These are phyloP conservation scores for Clarireedia paspali DNA, from an alignment of 2,329 filamentous ascomycete species.

Conservation along the genomic window DNA sequence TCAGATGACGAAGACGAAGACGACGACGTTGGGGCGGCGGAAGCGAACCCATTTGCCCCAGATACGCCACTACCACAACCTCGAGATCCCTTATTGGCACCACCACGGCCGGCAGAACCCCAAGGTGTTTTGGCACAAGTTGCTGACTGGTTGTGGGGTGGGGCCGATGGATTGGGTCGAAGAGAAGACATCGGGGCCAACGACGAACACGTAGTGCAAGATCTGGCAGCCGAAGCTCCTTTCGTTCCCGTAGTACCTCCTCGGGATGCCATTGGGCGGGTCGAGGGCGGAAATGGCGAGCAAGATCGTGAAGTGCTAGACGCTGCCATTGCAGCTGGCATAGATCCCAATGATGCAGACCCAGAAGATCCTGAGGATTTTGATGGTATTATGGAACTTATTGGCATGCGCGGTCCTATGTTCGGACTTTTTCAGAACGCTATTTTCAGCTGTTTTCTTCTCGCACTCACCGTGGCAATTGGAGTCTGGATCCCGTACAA, in stretches of 20 bases:
- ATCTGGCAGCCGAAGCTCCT: slow-evolving; percentile 51
- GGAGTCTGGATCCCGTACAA: slow-evolving; percentile 91
- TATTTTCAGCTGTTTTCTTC: slow-evolving; percentile 85
- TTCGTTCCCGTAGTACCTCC: slow-evolving; percentile 41
- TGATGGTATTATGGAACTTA: slow-evolving; percentile 90
- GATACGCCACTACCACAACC: slow-evolving; percentile 14
- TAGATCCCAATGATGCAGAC: slow-evolving; percentile 70
- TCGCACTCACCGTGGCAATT: slow-evolving; percentile 76
- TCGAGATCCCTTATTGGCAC: slow-evolving; percentile 11
- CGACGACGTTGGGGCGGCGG: slow-evolving; percentile 2
- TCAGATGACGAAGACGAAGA: slow-evolving; percentile 16
- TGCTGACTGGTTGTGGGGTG: slow-evolving; percentile 56
- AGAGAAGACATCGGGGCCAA: slow-evolving; percentile 39
- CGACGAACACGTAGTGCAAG: slow-evolving; percentile 52
- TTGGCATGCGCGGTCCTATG: slow-evolving; percentile 92
- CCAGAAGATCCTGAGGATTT: slow-evolving; percentile 87
- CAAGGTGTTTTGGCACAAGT: slow-evolving; percentile 37
- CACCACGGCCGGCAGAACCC: slow-evolving; percentile 18
- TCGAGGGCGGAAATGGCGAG: slow-evolving; percentile 29
- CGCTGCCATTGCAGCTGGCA: slow-evolving; percentile 56
- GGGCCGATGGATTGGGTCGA: slow-evolving; percentile 36
- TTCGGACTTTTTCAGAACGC: slow-evolving; percentile 89
- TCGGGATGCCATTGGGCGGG: slow-evolving; percentile 18
- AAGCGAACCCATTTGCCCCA: slow-evolving; percentile 15
- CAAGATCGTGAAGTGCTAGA: slow-evolving; percentile 53